These are phyloP conservation scores for Plasmodium relictum DNA, from an alignment of 169 alveolate genomes.

Conservation along the genomic window DNA sequence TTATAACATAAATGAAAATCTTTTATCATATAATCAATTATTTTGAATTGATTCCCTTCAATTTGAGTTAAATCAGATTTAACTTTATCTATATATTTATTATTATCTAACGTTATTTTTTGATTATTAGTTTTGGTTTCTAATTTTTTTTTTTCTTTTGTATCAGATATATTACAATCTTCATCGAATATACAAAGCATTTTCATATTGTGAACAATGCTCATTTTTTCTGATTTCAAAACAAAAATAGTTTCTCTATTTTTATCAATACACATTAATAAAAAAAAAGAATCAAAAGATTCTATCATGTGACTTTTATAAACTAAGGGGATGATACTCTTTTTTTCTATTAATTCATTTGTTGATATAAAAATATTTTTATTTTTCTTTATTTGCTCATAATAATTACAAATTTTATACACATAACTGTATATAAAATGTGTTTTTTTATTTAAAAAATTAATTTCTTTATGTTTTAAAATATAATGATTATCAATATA, in stretches of 20 bases:
- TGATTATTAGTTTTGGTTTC: neutral
- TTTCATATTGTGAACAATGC: slow-evolving; percentile 61
- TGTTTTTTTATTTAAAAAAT: slow-evolving; percentile 21
- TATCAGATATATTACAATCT: neutral
- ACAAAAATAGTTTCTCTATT: slow-evolving; percentile 38
- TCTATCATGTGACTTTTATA: slow-evolving; percentile 45
- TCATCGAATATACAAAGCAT: slow-evolving; percentile 71
- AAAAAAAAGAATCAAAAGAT: slow-evolving; percentile 61
- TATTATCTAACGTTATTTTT: slow-evolving; percentile 19
- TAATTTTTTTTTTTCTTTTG: neutral
- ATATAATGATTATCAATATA: slow-evolving; percentile 65
- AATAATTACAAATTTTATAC: slow-evolving; percentile 34
- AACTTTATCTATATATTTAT: slow-evolving; percentile 41
- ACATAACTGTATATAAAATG: slow-evolving; percentile 64
- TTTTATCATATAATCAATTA: slow-evolving; percentile 27
- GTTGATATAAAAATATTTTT: slow-evolving; percentile 25
- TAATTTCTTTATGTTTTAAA: slow-evolving; percentile 38
- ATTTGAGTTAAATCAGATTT: slow-evolving; percentile 11
- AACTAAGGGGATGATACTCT: slow-evolving; percentile 39
- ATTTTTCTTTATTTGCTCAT: slow-evolving; percentile 44
- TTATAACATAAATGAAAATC: slow-evolving; percentile 33
- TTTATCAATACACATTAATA: slow-evolving; percentile 62
- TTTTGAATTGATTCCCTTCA: slow-evolving; percentile 18
- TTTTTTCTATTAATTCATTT: slow-evolving; percentile 50
- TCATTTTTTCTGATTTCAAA: slow-evolving; percentile 49